phyloP scores from a whole-genome alignment of 768 basidiomycete genomes.

The Phanerodontia chrysosporium region DNA sequence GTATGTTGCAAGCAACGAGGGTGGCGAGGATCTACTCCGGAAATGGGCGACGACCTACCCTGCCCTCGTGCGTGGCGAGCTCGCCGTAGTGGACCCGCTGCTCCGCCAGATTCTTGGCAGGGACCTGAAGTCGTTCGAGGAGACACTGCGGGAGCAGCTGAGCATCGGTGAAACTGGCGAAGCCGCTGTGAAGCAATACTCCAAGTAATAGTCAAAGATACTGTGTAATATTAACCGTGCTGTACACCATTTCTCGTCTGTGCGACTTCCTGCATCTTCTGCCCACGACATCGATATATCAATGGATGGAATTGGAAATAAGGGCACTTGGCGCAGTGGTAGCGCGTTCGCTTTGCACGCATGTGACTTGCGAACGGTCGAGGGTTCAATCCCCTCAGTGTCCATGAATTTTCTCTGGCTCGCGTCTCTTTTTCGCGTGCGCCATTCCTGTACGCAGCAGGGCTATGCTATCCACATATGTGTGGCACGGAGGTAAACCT shows the following conservation, averaged over 20 bases:
- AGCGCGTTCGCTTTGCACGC: slow-evolving; percentile 6
- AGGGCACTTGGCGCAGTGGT: slow-evolving; percentile 10
- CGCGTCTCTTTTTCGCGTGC: too few species aligned
- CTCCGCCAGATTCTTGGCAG: slow-evolving; percentile 26
- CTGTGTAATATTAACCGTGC: too few species aligned
- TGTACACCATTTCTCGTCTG: too few species aligned
- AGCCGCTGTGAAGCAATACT: slow-evolving; percentile 7
- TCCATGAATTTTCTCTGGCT: slow-evolving; percentile 3
- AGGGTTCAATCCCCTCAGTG: slow-evolving; percentile 10
- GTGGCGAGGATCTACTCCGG: slow-evolving; percentile 23
- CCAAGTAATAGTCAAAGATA: neutral
- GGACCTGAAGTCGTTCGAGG: slow-evolving; percentile 22
- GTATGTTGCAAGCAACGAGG: slow-evolving; percentile 22
- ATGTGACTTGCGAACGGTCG: neutral
- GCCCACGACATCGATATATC: too few species aligned
- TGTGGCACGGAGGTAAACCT: too few species aligned
- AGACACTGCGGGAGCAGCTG: slow-evolving; percentile 22
- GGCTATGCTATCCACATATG: too few species aligned
- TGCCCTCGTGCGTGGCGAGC: slow-evolving; percentile 27
- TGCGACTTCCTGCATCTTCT: too few species aligned
- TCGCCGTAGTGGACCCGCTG: slow-evolving; percentile 23
- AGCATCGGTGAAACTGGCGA: slow-evolving; percentile 6
- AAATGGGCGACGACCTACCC: slow-evolving; percentile 28
- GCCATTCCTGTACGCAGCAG: too few species aligned
- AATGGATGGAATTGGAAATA: neutral